Evolutionary conservation across 176 grass and related monocot species (phyloP), one percentile per base, ranked within the genome.

Genomic region (Tillandsia leiboldiana): DNA sequence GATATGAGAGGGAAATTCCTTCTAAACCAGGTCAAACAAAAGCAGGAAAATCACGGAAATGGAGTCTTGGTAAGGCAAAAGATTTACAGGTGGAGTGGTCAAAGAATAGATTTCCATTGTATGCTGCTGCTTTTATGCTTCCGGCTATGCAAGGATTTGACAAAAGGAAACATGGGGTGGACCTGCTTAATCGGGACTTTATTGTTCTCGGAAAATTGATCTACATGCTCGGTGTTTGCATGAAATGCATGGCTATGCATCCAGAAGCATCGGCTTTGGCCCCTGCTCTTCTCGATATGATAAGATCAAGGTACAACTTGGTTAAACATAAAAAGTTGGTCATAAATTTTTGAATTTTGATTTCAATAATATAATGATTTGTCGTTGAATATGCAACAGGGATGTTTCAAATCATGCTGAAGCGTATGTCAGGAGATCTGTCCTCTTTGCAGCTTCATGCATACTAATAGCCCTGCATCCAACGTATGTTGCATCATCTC

Each of bases 71-170:
- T 18, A 89, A 76, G 69, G 78, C 73, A 8, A 91, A 87, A 77
- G 83, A 87, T 72, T 67, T 78, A 70, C 77, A 84, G 58, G 50
- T 71, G 53, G 81, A 83, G 75, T 69, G 70, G 75, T 82, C 83
- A 63, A 87, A 79, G 84, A 96, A 91, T 63, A 88, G 86, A 81
- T 87, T 96, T 84, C 88, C 88, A 76, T 74, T 89, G 77, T 91
- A 96, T 84, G 92, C 88, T 15, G 92, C 92, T 84, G 86, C 92
- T 49, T 91, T 96, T 85, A 96, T 96, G 88, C 88, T 96, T 18
- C 92, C 88, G 54, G 86, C 80, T 11, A 87, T 96, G 83, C 88
- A 91, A 85, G 92, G 92, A 80, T 96, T 91, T 61, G 92, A 89
- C 51, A 91, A 84, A 84, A 89, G 66, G 52, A 87, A 63, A 69